Percentiles rank a stretch among this genome's conserved stretches.
Evolutionary conservation across 306 rosid species (phyloP).

Genomic region (Rosa multiflora): DNA sequence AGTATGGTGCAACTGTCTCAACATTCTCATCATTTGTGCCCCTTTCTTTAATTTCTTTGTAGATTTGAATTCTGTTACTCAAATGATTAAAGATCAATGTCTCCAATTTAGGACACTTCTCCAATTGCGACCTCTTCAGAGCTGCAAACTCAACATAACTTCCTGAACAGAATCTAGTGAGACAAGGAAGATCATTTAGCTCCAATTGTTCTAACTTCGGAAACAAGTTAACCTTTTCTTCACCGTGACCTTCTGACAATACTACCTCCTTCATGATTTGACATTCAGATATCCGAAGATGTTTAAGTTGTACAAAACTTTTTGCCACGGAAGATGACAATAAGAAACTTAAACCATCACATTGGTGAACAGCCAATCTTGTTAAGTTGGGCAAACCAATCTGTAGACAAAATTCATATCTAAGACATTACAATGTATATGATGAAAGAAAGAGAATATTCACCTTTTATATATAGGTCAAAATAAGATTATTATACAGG

Average conservation of each 20-base stretch:
- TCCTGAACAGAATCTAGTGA: background rate
- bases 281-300: constrained; percentile 31
- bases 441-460: no score
- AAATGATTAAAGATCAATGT: no score
- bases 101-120: no score
- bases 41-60: no score
- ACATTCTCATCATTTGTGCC: no score
- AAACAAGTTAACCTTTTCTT: background rate
- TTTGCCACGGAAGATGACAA: constrained; percentile 17
- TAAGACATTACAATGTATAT: no score
- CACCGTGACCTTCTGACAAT: background rate
- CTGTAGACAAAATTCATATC: background rate
- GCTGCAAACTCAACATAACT: no score
- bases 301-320: constrained; percentile 29
- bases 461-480: no score
- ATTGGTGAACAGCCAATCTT: constrained; percentile 13
- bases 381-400: constrained; percentile 27
- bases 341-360: background rate
- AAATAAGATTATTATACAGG: no score
- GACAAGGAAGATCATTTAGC: background rate
- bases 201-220: background rate
- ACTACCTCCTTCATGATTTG: constrained; percentile 14
- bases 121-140: no score
- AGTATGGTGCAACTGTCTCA: no score
- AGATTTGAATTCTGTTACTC: no score